Evolutionary conservation across 495 filamentous ascomycete species (phyloP), one percentile per base, ranked within the genome.

Genomic region (Talaromyces liani): DNA sequence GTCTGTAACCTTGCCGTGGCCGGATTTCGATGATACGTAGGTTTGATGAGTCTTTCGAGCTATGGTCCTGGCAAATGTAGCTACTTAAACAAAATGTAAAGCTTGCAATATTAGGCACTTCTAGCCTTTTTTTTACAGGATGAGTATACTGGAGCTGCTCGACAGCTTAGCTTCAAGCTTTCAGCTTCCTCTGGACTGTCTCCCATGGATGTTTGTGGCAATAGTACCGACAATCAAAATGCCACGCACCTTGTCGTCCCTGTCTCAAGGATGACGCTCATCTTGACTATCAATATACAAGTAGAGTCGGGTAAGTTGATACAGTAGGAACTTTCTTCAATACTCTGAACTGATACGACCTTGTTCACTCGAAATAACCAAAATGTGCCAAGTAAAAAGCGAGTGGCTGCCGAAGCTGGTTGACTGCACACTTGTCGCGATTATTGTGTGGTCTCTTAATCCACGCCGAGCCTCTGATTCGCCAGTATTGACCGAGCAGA

Each of bases 391-490:
- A 29, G 27, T 3, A 5, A 47, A 62, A 54, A 62, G 60, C 41
- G 45, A 54, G 47, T 62, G 60, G 60, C 60, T 62, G 45, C 39
- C 25, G 10, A 31, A n/a, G 36, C 59, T 25, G 53, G n/a, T 36
- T 51, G 16, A n/a, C 24, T 61, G 60, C 27, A 47, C 36, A 61
- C 51, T 33, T 18, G 39, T 61, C 29, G 60, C 60, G n/a, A 53
- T 51, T 18, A n/a, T 62, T 62, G 41, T 62, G 60, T 49, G 60
- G 24, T 22, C 27, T 16, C 41, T 22, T 62, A 62, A 7, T 39
- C 60, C 60, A 62, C 60, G 60, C 41, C 16, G 0, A 2, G 16
- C 25, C 12, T 22, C 34, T 62, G 45, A 62, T 53, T 62, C 16
- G 60, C n/a, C 16, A 41, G 36, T 8, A 1, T n/a, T 20, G n/a